A percentile compares a stretch with the other conserved stretches of the same genome.
phyloP scores from a whole-genome alignment of 768 basidiomycete genomes.

The Amanita exitialis region DNA sequence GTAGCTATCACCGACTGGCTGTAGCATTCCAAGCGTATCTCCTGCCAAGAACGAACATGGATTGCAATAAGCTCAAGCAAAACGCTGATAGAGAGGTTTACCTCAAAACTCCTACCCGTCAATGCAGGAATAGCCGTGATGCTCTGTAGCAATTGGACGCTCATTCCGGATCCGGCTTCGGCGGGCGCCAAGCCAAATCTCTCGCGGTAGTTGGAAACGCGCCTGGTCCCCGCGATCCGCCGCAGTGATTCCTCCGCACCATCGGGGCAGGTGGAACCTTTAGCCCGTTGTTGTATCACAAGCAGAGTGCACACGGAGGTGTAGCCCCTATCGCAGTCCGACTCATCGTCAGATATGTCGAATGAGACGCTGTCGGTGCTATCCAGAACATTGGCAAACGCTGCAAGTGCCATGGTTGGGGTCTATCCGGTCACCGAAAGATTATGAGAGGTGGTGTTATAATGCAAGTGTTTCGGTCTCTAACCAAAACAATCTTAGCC shows the following conservation, averaged over 20 bases:
- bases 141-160: slow-evolving; percentile 17
- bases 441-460: neutral
- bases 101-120: slow-evolving; percentile 19
- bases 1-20: slow-evolving; percentile 16
- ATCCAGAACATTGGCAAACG: slow-evolving; percentile 1
- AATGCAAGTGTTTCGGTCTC: neutral
- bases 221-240: slow-evolving; percentile 6
- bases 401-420: neutral
- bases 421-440: neutral
- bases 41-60: slow-evolving; percentile 10
- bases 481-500: neutral
- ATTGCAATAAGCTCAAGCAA: neutral
- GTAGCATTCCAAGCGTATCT: slow-evolving; percentile 22
- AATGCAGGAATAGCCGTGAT: slow-evolving; percentile 19
- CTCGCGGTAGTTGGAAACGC: slow-evolving; percentile 8
- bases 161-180: slow-evolving; percentile 11
- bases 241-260: neutral
- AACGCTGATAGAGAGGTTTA: slow-evolving; percentile 1
- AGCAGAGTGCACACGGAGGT: neutral
- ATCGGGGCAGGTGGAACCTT: neutral
- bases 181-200: neutral
- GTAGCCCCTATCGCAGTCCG: slow-evolving; percentile 1
- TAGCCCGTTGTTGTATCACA: neutral
- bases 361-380: neutral
- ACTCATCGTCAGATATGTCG: slow-evolving; percentile 7